phyloP scores from a whole-genome alignment of 1,284 basidiomycete genomes.

The Puccinia sorghi region DNA sequence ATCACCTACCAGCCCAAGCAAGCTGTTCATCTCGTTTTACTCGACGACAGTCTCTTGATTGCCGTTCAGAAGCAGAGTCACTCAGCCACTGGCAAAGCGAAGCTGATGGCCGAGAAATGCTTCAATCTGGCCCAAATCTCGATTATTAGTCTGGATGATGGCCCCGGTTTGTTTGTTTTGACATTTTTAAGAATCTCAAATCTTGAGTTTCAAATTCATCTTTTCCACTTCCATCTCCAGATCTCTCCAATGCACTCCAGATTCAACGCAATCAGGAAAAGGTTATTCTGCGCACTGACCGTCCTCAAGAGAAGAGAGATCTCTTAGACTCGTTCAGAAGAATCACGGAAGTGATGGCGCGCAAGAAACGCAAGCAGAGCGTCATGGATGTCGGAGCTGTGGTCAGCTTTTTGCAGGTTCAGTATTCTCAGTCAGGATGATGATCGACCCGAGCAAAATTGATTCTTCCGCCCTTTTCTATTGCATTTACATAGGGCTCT shows the following conservation, averaged over 20 bases:
- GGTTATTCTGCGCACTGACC: constrained; percentile 85
- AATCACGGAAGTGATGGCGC: constrained; percentile 84
- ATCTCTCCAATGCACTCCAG: constrained; percentile 93
- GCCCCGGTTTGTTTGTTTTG: constrained; percentile 60
- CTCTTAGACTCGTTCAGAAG: constrained; percentile 82
- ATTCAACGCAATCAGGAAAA: constrained; percentile 89
- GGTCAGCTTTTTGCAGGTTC: constrained; percentile 64
- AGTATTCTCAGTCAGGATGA: constrained; percentile 60
- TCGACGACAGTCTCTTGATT: constrained; percentile 88
- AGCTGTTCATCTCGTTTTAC: constrained; percentile 80
- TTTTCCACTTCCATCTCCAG: constrained; percentile 57
- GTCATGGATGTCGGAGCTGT: constrained; percentile 78
- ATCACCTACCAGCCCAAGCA: constrained; percentile 93
- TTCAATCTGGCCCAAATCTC: constrained; percentile 90
- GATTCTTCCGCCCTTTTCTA: not conserved
- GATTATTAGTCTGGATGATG: constrained; percentile 92
- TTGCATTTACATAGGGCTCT: constrained; percentile 4
- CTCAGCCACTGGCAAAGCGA: constrained; percentile 63
- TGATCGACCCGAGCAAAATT: constrained; percentile 49
- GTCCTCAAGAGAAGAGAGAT: constrained; percentile 77
- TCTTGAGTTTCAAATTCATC: not conserved
- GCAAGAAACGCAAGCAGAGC: constrained; percentile 83
- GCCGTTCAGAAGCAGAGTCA: constrained; percentile 63
- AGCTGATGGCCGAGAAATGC: constrained; percentile 84
- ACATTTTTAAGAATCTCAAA: not conserved